phyloP scores from a whole-genome alignment of 371 early-diverging fungal genomes.

The Amoeboaphelidium protococcarum region DNA sequence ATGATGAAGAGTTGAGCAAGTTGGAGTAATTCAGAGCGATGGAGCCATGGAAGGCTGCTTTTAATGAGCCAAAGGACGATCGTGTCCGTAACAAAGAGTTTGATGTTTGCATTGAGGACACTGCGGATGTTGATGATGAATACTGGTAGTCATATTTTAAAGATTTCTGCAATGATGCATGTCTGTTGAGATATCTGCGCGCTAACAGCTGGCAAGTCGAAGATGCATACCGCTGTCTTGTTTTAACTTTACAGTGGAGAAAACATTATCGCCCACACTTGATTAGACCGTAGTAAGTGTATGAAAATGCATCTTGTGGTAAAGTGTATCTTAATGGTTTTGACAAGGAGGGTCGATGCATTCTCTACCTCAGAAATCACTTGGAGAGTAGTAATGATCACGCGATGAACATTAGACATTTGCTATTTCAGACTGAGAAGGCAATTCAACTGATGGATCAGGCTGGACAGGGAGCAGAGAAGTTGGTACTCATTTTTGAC shows the following conservation, averaged over 20 bases:
- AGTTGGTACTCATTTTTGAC: slow-evolving; percentile 46
- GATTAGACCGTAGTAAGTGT: not conserved
- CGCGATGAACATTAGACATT: slow-evolving; percentile 39
- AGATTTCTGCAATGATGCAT: not conserved
- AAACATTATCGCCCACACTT: not conserved
- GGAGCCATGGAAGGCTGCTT: too few species aligned
- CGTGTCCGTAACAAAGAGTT: too few species aligned
- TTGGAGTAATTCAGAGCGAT: too few species aligned
- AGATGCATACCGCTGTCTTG: slow-evolving; percentile 11
- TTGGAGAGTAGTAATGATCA: slow-evolving; percentile 49
- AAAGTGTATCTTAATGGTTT: slow-evolving; percentile 46
- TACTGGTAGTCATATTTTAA: not conserved
- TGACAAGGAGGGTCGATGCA: slow-evolving; percentile 25
- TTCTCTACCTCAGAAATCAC: slow-evolving; percentile 41
- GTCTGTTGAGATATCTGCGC: slow-evolving; percentile 30
- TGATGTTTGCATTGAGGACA: too few species aligned
- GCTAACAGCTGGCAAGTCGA: slow-evolving; percentile 41
- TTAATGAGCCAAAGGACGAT: too few species aligned
- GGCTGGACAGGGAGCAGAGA: slow-evolving; percentile 30
- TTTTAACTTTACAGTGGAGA: not conserved
- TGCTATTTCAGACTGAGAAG: slow-evolving; percentile 47
- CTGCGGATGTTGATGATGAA: not conserved
- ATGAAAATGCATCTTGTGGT: slow-evolving; percentile 31
- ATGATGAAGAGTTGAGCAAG: too few species aligned
- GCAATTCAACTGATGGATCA: slow-evolving; percentile 17